These are phyloP conservation scores for cucumber (Cucumis sativus) DNA, from an alignment of 306 rosid genomes.

Conservation along the genomic window Cucumber_9930_V3 NC_026660.2:30323001-30323500, in stretches of 20 bases:
- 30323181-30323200: constrained; percentile 34
- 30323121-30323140: background rate
- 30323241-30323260: background rate
- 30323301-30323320: background rate
- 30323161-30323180: constrained; percentile 28
- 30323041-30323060: background rate
- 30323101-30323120: background rate
- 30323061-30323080: background rate
- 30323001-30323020: constrained; percentile 28
- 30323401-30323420: background rate
- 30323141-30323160: background rate
- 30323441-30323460: background rate
- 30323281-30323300: background rate
- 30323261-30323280: background rate
- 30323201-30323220: constrained; percentile 8
- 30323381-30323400: background rate
- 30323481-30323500: background rate
- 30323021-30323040: constrained; percentile 28
- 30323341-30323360: background rate
- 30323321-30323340: background rate
- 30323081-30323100: background rate
- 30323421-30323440: background rate
- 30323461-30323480: background rate
- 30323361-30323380: background rate
- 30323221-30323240: constrained; percentile 8